Conservation (phyloP, 768 basidiomycete genomes). For the Leucosporidium yakuticum region DNA sequence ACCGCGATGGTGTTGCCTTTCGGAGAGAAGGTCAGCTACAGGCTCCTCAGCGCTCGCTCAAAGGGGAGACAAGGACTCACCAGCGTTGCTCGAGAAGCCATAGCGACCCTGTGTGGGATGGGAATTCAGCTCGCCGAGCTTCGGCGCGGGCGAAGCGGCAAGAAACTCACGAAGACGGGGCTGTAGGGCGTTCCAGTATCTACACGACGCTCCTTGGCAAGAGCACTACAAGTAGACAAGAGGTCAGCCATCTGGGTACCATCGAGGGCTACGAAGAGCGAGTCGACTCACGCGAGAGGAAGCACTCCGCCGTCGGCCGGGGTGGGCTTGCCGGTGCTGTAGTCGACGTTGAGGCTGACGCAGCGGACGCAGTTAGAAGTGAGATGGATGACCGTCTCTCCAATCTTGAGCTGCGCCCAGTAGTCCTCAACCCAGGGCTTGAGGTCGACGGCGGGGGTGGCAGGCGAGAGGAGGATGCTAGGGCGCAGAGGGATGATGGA, state of each 20-base stretch:
- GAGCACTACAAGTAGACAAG: neutral
- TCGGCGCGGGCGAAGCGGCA: no score
- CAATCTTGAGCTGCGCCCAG: slow-evolving; percentile 5
- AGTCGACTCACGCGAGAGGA: slow-evolving; percentile 1
- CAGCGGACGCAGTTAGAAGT: slow-evolving; percentile 13
- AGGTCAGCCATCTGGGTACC: neutral
- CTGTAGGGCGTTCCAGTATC: slow-evolving; percentile 1
- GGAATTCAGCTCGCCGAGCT: neutral
- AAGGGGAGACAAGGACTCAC: neutral
- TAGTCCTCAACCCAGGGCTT: slow-evolving; percentile 14
- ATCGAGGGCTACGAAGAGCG: no score
- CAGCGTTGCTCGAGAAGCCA: slow-evolving; percentile 9
- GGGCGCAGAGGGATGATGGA: slow-evolving; percentile 4
- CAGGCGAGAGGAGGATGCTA: slow-evolving; percentile 4
- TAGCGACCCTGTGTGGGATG: slow-evolving; percentile 6
- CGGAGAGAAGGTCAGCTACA: no score
- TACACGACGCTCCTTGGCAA: slow-evolving; percentile 11
- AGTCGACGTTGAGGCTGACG: slow-evolving; percentile 17
- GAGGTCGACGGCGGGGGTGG: neutral
- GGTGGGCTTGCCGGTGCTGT: slow-evolving; percentile 1
- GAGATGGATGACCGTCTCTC: neutral
- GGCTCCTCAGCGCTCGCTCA: no score
- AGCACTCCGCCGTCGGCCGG: neutral
- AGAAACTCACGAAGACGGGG: slow-evolving; percentile 6
- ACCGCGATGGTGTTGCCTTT: no score